Evolutionary conservation across 1,139 yeast species (phyloP).

Genomic region (Pichia sp.): DNA sequence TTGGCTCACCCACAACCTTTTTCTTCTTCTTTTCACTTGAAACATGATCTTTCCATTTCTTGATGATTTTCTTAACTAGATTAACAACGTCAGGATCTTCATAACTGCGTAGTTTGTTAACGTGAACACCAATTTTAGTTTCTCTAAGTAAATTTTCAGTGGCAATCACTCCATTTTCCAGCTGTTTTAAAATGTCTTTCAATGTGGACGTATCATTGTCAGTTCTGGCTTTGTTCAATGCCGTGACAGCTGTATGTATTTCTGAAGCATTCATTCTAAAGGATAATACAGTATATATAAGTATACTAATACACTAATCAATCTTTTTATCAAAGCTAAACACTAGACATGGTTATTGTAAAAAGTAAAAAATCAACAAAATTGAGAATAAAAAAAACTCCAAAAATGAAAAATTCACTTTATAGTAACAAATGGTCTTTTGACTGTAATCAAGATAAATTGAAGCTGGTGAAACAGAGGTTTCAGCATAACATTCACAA

Average conservation of each 20-base stretch:
- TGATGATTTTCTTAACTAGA: conserved; percentile 75
- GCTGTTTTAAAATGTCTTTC: conserved; percentile 55
- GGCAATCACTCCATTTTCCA: conserved; percentile 72
- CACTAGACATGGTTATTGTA: too few species aligned
- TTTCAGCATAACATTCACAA: too few species aligned
- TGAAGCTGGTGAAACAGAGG: too few species aligned
- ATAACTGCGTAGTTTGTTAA: conserved; percentile 76
- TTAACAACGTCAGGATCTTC: conserved; percentile 57
- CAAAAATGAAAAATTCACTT: too few species aligned
- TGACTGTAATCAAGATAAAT: too few species aligned
- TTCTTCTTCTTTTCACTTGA: conserved; percentile 54
- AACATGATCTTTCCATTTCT: conserved; percentile 86
- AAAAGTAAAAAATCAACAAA: too few species aligned
- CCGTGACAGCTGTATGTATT: conserved; percentile 60
- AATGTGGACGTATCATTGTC: conserved; percentile 52
- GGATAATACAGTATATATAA: too few species aligned
- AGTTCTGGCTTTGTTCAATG: conserved; percentile 60
- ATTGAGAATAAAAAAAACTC: too few species aligned
- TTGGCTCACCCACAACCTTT: background rate
- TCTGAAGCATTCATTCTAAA: conserved; percentile 64
- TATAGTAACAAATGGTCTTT: too few species aligned
- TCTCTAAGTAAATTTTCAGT: conserved; percentile 80
- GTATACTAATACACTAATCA: too few species aligned
- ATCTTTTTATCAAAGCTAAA: too few species aligned
- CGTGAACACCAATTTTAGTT: conserved; percentile 97